Conservation (phyloP, 2,329 filamentous ascomycete species). For the Cladophialophora chaetospira region DNA sequence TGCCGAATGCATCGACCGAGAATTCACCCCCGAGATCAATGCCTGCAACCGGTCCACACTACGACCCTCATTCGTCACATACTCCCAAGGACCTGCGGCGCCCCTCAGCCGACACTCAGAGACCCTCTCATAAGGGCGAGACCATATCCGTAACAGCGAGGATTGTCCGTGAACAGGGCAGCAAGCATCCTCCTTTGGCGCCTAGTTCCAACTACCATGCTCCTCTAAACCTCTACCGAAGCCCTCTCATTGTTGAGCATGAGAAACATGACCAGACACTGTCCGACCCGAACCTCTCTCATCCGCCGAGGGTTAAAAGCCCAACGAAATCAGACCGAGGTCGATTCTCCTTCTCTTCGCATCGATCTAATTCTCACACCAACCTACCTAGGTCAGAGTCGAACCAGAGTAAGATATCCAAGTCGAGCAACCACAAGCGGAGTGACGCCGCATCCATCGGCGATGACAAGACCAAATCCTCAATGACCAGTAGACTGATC, state of each 20-base stretch:
- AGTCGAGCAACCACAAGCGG: slow-evolving; percentile 42
- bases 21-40: slow-evolving; percentile 25
- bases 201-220: slow-evolving; percentile 27
- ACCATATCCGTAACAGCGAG: slow-evolving; percentile 87
- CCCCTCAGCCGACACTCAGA: slow-evolving; percentile 10
- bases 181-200: slow-evolving; percentile 25
- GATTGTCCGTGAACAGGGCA: slow-evolving; percentile 65
- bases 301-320: slow-evolving; percentile 26
- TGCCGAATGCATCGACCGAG: slow-evolving; percentile 38
- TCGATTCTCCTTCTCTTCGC: slow-evolving; percentile 45
- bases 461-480: slow-evolving; percentile 55
- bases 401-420: slow-evolving; percentile 42
- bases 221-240: slow-evolving; percentile 53
- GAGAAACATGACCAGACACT: slow-evolving; percentile 49
- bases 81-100: slow-evolving; percentile 10
- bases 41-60: slow-evolving; percentile 9
- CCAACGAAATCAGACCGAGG: slow-evolving; percentile 37
- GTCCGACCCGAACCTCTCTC: slow-evolving; percentile 29
- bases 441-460: slow-evolving; percentile 39
- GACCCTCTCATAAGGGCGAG: slow-evolving; percentile 48
- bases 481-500: slow-evolving; percentile 63
- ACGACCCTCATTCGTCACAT: slow-evolving; percentile 8
- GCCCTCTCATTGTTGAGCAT: slow-evolving; percentile 66
- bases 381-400: slow-evolving; percentile 42
- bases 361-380: slow-evolving; percentile 40